Evolutionary conservation across 176 grass and related monocot species (phyloP).

Genomic region (Tuctoria greenei): DNA sequence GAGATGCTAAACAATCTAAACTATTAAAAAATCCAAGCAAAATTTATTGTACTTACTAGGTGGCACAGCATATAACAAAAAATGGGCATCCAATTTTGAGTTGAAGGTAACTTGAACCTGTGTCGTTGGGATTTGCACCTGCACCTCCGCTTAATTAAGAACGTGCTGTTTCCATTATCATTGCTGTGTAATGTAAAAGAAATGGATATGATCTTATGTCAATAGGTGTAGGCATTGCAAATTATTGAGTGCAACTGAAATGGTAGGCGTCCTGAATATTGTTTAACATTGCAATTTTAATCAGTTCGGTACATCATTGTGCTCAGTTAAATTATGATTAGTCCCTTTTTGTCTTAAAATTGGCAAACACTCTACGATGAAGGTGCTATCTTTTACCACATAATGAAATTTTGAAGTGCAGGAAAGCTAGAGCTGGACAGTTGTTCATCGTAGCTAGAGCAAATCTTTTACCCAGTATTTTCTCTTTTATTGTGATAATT

Average conservation of each 20-base stretch:
- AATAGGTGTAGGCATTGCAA: not conserved
- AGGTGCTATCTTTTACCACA: conserved; percentile 5
- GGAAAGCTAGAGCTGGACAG: conserved; percentile 6
- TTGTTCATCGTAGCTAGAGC: conserved; percentile 10
- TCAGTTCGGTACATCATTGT: not conserved
- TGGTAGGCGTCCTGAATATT: not conserved
- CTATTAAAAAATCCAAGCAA: conserved; percentile 16
- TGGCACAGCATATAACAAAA: not conserved
- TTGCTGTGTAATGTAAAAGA: not conserved
- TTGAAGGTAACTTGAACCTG: not conserved
- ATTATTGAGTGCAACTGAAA: not conserved
- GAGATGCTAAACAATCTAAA: conserved; percentile 1
- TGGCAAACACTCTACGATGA: not conserved
- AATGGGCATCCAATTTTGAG: not conserved
- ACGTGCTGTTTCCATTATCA: conserved; percentile 16
- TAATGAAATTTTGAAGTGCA: conserved; percentile 16
- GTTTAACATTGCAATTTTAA: not conserved
- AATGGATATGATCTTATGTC: conserved; percentile 13
- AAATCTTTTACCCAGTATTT: not conserved
- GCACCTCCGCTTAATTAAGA: not conserved
- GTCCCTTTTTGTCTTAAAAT: not conserved
- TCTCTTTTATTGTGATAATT: not conserved
- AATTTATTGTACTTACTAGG: not conserved
- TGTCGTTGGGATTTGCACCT: not conserved
- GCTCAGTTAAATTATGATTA: conserved; percentile 1